Base-by-base conservation (phyloP, 2,329 filamentous ascomycete genomes). In the Emydomyces testavorans region DNA sequence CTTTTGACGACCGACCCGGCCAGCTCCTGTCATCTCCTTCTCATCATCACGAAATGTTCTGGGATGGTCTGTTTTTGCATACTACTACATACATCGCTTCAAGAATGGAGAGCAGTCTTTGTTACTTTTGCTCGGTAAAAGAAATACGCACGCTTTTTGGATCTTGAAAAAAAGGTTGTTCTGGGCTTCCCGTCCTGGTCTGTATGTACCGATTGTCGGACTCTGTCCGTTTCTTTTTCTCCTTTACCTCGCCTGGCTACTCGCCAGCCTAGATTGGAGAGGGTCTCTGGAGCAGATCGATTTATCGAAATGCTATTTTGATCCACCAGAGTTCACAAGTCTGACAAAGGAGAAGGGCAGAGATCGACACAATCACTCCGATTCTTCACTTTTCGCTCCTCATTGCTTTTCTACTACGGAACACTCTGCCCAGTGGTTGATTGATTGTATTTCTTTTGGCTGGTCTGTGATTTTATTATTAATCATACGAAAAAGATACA, bases 401-500 rank as follows among this genome's bases (percentile, higher is more conserved):
- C 29, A 36, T 45, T 46, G 38, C 43, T 46, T 46, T 46, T 47
- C 24, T 29, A 34, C 36, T 40, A 11, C 16, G 13, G 15, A 8
- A 1, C 20, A 24, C 20, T 15, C n/a, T n/a, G n/a, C n/a, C n/a
- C n/a, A 39, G 15, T 31, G 21, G 15, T 26, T 34, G 24, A n/a
- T 46, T 39, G 21, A 29, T 40, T 35, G 28, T 20, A 41, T 40
- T 24, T 35, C 11, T 47, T 47, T 32, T 24, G 15, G 16, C 44
- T 32, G 44, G 35, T 18, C 23, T 7, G 26, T 24, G 36, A 32
- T 24, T 24, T 24, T 35, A 6, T 24, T 24, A 32, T 31, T 16
- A 24, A 46, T 26, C 11, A 47, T 47, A 47, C 45, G 45, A 47
- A 40, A 24, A 16, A 38, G 15, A 45, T 38, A 46, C 34, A 47